Base-by-base conservation (phyloP, 2,329 filamentous ascomycete species). In the Pseudogymnoascus sp. region DNA sequence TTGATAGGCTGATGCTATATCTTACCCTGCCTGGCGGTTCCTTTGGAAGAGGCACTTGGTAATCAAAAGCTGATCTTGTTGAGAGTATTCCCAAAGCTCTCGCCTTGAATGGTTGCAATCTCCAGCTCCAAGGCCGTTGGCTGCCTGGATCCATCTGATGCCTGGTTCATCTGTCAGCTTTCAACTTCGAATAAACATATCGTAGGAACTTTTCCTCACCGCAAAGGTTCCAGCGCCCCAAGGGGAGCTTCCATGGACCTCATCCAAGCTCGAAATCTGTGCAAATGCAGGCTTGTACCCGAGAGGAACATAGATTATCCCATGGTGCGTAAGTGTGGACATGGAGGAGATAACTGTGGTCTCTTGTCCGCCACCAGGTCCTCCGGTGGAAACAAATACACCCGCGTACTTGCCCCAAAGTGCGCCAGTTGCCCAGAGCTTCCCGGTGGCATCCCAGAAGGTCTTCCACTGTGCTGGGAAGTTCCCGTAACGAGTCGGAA, bases 171-270 rank as follows among this genome's bases (percentile, higher is more conserved):
- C 19, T 58, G 61, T 60, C 60, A 57, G 18, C 59, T 35, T 58
- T 19, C 60, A 34, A 26, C 55, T 38, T 38, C 9, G 5, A 26
- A 28, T 5, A 38, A 28, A 57, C 23, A 41, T n/a, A 37, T 19
- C 12, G 33, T 21, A 35, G 23, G 38, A 30, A 26, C 28, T 7
- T 30, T 34, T 61, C 71, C 78, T 72, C 76, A 80, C 84, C 64
- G 92, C 80, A 68, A 96, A 95, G 65, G 92, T 96, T 71, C 94
- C 94, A 33, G 92, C 92, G 69, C 92, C 94, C 94, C 94, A 99
- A 37, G 94, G 81, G 63, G 82, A 84, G 63, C 94, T 94, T 70
- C 94, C 94, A 72, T 89, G 89, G 64, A 94, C 80, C 79, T 96
- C 91, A 28, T 71, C 71, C 34, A 96, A 74, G 75, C 92, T 86